These are phyloP conservation scores for Entomortierella parvispora DNA, from an alignment of 192 early-diverging fungal species.

Conservation along the genomic window DNA sequence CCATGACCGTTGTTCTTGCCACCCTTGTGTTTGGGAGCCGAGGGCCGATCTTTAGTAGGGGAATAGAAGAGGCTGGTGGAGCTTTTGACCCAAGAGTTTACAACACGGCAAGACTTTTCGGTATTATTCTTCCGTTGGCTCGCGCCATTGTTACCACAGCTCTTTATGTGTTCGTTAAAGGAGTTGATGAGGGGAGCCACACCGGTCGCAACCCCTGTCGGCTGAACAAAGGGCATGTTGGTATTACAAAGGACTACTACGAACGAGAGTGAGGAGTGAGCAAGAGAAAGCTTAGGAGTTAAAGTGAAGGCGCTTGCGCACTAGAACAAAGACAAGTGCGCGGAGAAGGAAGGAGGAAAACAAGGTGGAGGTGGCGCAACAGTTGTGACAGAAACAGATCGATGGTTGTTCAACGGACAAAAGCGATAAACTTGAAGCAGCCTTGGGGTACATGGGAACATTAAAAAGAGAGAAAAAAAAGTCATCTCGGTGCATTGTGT, in stretches of 20 bases:
- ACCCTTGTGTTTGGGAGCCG: too few species aligned
- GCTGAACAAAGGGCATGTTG: slow-evolving; percentile 43
- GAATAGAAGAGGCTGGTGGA: not conserved
- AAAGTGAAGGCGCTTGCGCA: too few species aligned
- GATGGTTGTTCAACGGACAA: too few species aligned
- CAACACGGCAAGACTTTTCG: slow-evolving; percentile 20
- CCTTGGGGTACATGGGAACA: too few species aligned
- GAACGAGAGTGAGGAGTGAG: not conserved
- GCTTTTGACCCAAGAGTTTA: slow-evolving; percentile 34
- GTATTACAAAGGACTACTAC: not conserved
- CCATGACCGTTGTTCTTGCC: too few species aligned
- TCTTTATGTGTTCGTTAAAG: not conserved
- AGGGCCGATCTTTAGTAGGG: not conserved
- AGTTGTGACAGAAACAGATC: too few species aligned
- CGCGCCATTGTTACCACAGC: not conserved
- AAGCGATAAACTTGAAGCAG: too few species aligned
- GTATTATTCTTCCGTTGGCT: not conserved
- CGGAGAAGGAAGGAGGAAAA: not conserved
- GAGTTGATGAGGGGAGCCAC: not conserved
- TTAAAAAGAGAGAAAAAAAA: not conserved
- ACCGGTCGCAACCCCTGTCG: slow-evolving; percentile 15
- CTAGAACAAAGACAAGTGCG: not conserved
- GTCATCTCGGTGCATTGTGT: slow-evolving; percentile 17
- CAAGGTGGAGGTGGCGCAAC: not conserved
- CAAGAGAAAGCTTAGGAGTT: not conserved